Evolutionary conservation across 495 filamentous ascomycete species (phyloP), one percentile per base, ranked within the genome.

Genomic region (Acidiella bohemica): DNA sequence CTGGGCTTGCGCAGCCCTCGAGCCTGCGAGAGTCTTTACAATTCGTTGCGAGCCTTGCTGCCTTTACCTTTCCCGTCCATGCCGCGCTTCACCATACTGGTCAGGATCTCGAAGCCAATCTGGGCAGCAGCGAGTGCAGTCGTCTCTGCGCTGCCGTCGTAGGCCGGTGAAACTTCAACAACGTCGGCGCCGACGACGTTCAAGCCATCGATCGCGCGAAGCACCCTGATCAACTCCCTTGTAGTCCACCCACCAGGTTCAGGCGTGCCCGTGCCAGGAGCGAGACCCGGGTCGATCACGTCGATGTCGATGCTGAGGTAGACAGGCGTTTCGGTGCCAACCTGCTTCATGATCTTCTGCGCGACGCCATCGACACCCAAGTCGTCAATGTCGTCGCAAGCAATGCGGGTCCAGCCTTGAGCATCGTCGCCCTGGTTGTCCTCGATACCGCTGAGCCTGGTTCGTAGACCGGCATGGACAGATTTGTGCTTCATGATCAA

Each of bases 391-490:
- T 70, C 67, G 25, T 68, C 64, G 3, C 66, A 63, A 12, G 58
- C 59, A 31, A 70, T 64, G 6, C 63, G 60, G 11, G 50, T 35
- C 59, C 60, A 64, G 24, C 59, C 59, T 41, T 62, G 57, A 34
- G 52, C 31, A 16, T 53, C 39, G 45, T 81, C 77, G 39, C 78
- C 73, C 52, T 93, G 82, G 12, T 70, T 74, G 41, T 68, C 73
- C 35, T 68, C 76, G 24, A 67, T 62, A 6, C 81, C 81, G 0
- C 73, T 74, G 18, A 90, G 60, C 0, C 82, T 60, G 0, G 80
- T 88, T 18, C 81, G 70, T 27, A 90, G 66, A 1, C 84, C 82
- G 1, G 80, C 84, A 55, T 90, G 84, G 13, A 84, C 78, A 13
- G 73, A 80, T 3, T 70, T 76, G 14, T 59, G 56, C 49, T 83